Base-by-base conservation (phyloP, 2,329 filamentous ascomycete genomes). In the Trichoderma atrobrunneum region DNA sequence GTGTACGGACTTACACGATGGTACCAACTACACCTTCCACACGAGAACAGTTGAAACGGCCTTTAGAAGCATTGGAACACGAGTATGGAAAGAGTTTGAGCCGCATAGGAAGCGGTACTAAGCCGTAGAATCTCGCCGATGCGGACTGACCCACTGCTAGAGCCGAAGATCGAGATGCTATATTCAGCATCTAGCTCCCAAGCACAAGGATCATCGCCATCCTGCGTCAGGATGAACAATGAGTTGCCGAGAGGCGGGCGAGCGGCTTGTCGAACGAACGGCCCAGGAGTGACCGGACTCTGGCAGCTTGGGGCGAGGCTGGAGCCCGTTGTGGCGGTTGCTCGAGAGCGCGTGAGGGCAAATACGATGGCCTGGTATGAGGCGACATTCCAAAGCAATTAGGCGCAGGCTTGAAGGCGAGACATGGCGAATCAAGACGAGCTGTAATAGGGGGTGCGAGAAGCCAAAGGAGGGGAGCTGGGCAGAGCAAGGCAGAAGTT, bases 211-310 rank as follows among this genome's bases (percentile, higher is more conserved):
- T 72, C 71, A 63, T 63, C 64, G 59, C 24, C n/a, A 34, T 36
- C 65, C 56, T 69, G 71, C 57, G 64, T 69, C 56, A 72, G 39
- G 48, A 72, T 72, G 56, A 69, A 72, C 71, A 72, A 68, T 72
- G 59, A 68, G 71, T 30, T 60, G 48, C 59, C 16, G 21, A 57
- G 48, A 56, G 43, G 28, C 68, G 32, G 67, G 43, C 54, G 28
- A 34, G 39, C 18, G 68, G 7, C 5, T 10, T 16, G 56, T 60
- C 39, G 28, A 62, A 32, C 39, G 51, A 70, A 26, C 28, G 28
- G 56, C 36, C 30, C 30, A 30, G 12, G 69, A 34, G 39, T 24
- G 32, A 54, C 51, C n/a, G 10, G 26, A 30, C 14, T 36, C n/a
- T 26, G 24, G 60, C 3, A 43, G 24, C n/a, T 48, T 28, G n/a